Conservation (phyloP, 371 early-diverging fungal genomes). For the Syncephalastrum contaminatum region DNA sequence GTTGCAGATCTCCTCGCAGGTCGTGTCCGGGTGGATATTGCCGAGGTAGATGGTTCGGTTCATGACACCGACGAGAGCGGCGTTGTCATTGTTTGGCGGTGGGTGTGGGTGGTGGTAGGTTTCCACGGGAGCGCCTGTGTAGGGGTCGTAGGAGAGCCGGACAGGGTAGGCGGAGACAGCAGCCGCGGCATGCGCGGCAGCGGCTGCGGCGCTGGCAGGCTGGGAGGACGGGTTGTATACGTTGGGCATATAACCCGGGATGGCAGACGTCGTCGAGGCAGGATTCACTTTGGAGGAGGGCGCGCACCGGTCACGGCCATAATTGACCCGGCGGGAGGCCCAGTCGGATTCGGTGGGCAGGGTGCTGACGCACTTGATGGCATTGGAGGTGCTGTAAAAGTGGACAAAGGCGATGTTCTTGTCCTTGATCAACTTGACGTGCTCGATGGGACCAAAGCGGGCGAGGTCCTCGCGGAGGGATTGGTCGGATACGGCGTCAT, state of each 20-base stretch:
- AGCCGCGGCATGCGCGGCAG: too few relatives aligned
- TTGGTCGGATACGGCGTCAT: slow-evolving; percentile 55
- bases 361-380: slow-evolving; percentile 68
- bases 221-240: too few relatives aligned
- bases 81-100: slow-evolving; percentile 1
- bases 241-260: too few relatives aligned
- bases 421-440: slow-evolving; percentile 66
- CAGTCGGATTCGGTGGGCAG: slow-evolving; percentile 59
- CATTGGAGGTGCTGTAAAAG: slow-evolving; percentile 64
- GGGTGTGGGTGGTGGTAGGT: slow-evolving; percentile 15
- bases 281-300: slow-evolving; percentile 7
- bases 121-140: slow-evolving; percentile 27
- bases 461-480: slow-evolving; percentile 52
- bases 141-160: slow-evolving; percentile 24
- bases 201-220: too few relatives aligned
- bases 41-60: slow-evolving; percentile 82
- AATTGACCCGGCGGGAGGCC: slow-evolving; percentile 58
- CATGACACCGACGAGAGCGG: slow-evolving; percentile 22
- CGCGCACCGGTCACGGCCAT: slow-evolving; percentile 83
- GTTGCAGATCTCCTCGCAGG: slow-evolving; percentile 81
- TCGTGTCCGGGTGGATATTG: slow-evolving; percentile 69
- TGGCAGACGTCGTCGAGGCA: too few relatives aligned
- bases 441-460: slow-evolving; percentile 74
- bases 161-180: too few relatives aligned
- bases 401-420: slow-evolving; percentile 84